A percentile compares a stretch with the other conserved stretches of the same genome.
phyloP scores from a whole-genome alignment of 2,329 filamentous ascomycete genomes.

The Aspergillus eucalypticola region DNA sequence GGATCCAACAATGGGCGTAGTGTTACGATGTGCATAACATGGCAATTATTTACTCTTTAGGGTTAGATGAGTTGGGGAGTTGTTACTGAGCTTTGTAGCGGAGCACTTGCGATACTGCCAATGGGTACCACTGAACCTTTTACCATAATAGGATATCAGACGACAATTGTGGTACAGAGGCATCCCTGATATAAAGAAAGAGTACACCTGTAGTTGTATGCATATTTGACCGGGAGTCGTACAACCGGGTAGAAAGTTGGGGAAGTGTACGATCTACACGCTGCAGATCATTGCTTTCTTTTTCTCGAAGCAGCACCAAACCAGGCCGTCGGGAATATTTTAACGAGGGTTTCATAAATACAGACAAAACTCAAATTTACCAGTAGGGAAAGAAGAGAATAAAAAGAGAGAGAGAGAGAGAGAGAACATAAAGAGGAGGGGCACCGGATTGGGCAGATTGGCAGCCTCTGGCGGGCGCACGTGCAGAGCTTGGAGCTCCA shows the following conservation, averaged over 20 bases:
- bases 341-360: too few species aligned
- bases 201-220: neutral
- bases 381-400: neutral
- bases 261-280: neutral
- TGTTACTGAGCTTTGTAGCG: too few species aligned
- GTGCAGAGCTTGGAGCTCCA: slow-evolving; percentile 24
- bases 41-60: neutral
- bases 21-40: neutral
- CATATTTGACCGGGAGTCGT: slow-evolving; percentile 1
- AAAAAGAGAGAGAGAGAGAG: neutral
- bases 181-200: neutral
- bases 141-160: neutral
- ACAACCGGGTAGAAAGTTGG: neutral
- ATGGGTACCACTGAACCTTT: too few species aligned
- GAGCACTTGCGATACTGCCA: neutral
- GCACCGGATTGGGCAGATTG: slow-evolving; percentile 10
- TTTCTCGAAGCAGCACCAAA: neutral
- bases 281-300: neutral
- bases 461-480: slow-evolving; percentile 21
- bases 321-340: too few species aligned
- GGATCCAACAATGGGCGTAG: neutral
- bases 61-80: neutral
- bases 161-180: neutral
- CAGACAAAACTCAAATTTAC: too few species aligned
- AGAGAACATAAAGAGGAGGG: neutral